Conservation (phyloP, 2,329 filamentous ascomycete species). For the Aschersonia sp. region DNA sequence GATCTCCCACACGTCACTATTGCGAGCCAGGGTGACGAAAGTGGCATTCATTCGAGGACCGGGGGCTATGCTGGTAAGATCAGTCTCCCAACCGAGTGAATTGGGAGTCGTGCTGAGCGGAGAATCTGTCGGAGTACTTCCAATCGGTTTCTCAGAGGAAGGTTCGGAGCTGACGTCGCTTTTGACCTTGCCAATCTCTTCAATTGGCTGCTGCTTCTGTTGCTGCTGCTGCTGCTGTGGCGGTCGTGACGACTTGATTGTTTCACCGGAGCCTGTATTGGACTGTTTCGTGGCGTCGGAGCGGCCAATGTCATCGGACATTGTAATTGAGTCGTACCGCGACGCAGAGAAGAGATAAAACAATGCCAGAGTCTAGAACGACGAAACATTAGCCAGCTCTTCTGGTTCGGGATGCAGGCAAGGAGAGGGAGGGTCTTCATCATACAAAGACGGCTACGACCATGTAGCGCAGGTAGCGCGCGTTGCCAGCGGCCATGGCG, state of each 20-base stretch:
- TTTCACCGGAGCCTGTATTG: not conserved
- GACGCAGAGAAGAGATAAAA: constrained; percentile 69
- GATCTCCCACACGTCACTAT: constrained; percentile 92
- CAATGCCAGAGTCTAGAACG: constrained; percentile 44
- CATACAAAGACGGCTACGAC: constrained; percentile 74
- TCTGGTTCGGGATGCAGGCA: not conserved
- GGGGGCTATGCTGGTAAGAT: constrained; percentile 36
- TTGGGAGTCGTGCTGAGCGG: constrained; percentile 38
- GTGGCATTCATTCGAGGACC: constrained; percentile 87
- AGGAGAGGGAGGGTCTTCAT: not conserved
- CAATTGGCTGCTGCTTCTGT: constrained; percentile 5
- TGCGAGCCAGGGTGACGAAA: constrained; percentile 90
- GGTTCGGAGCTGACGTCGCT: constrained; percentile 11
- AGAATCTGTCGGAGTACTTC: constrained; percentile 19
- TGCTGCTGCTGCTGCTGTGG: not conserved
- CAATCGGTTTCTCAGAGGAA: constrained; percentile 10
- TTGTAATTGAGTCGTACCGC: constrained; percentile 26
- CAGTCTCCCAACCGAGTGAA: constrained; percentile 36
- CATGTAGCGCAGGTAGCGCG: constrained; percentile 64
- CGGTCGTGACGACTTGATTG: not conserved
- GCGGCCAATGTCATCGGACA: constrained; percentile 5
- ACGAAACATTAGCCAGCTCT: not conserved
- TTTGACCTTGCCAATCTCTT: constrained; percentile 5
- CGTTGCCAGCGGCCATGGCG: constrained; percentile 51
- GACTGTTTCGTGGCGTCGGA: not conserved